These are phyloP conservation scores for Panaeolus papilionaceus DNA, from an alignment of 768 basidiomycete genomes.

Conservation along the genomic window DNA sequence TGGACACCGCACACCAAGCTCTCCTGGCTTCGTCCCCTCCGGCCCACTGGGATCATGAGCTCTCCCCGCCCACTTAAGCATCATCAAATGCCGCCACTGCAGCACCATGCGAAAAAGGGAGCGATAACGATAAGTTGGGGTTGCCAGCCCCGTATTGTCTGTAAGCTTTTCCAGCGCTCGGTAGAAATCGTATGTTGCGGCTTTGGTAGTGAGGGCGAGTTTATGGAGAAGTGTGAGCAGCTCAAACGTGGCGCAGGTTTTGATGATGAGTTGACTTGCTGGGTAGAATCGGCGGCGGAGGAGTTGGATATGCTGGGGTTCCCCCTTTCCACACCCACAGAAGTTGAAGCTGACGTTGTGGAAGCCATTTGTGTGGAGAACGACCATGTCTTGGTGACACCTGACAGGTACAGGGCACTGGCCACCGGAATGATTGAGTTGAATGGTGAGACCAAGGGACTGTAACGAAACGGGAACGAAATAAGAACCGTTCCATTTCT, in stretches of 20 bases:
- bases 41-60: conserved; percentile 15
- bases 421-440: not conserved
- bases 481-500: conserved; percentile 26
- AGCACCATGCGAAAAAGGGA: conserved; percentile 21
- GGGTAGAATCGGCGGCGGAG: conserved; percentile 16
- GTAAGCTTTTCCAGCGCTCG: conserved; percentile 8
- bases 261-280: not conserved
- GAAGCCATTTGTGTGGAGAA: conserved; percentile 17
- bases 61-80: conserved; percentile 26
- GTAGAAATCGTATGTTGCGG: conserved; percentile 11
- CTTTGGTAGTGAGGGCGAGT: conserved; percentile 9
- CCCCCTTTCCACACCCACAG: not conserved
- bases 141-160: not conserved
- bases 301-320: conserved; percentile 16
- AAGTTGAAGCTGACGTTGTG: conserved; percentile 11
- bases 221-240: conserved; percentile 8
- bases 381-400: not conserved
- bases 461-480: conserved; percentile 14
- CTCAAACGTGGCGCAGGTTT: conserved; percentile 4
- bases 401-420: not conserved
- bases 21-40: conserved; percentile 8
- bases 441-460: not conserved
- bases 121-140: conserved; percentile 18
- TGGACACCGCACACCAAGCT: conserved; percentile 8
- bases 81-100: conserved; percentile 23